Evolutionary conservation across 2,329 filamentous ascomycete genomes (phyloP).

Genomic region (Apiospora aurea): DNA sequence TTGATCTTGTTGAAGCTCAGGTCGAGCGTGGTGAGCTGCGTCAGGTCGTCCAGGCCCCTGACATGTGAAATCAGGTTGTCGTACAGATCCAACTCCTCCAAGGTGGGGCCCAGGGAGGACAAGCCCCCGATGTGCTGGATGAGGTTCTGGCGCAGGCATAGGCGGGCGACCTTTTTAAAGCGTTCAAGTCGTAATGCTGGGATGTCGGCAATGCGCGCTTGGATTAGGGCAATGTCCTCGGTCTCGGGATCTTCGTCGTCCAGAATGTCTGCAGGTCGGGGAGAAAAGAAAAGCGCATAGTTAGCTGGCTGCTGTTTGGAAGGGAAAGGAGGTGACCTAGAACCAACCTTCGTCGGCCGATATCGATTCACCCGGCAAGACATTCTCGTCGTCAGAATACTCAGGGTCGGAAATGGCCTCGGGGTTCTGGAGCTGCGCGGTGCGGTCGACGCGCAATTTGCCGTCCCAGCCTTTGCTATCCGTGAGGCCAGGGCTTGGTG

Average conservation of each 20-base stretch:
- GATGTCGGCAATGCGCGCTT: constrained; percentile 83
- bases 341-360: constrained; percentile 78
- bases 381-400: constrained; percentile 77
- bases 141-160: constrained; percentile 93
- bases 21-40: constrained; percentile 80
- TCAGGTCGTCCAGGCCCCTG: constrained; percentile 80
- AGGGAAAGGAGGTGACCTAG: neutral
- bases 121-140: constrained; percentile 84
- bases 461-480: constrained; percentile 83
- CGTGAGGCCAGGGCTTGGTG: constrained; percentile 56
- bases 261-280: constrained; percentile 57
- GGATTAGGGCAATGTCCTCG: constrained; percentile 88
- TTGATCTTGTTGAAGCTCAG: constrained; percentile 99
- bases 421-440: constrained; percentile 74
- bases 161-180: constrained; percentile 76
- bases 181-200: constrained; percentile 80
- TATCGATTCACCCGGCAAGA: constrained; percentile 76
- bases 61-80: constrained; percentile 94
- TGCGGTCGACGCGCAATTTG: constrained; percentile 72
- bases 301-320: neutral
- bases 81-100: constrained; percentile 91
- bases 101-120: constrained; percentile 65
- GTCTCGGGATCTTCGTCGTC: constrained; percentile 66
- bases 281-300: neutral
- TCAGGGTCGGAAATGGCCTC: constrained; percentile 86